phyloP scores from a whole-genome alignment of 2,329 filamentous ascomycete genomes.

The Pseudogymnoascus sp. region DNA sequence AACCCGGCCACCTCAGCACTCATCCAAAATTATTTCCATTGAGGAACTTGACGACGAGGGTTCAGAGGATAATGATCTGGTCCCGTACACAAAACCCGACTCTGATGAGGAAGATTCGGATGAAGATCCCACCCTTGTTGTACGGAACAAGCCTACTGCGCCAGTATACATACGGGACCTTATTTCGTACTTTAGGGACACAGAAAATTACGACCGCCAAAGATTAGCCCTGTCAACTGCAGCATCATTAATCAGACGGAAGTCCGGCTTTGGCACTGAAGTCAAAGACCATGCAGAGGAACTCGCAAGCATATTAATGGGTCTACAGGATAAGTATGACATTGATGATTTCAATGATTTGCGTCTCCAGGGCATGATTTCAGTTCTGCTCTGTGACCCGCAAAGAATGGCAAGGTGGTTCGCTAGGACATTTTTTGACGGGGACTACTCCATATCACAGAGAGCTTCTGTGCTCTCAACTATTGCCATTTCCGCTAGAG shows the following conservation, averaged over 20 bases:
- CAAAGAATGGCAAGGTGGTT: slow-evolving; percentile 76
- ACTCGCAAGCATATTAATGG: slow-evolving; percentile 66
- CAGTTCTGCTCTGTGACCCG: slow-evolving; percentile 70
- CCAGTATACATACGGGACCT: slow-evolving; percentile 90
- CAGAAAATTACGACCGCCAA: slow-evolving; percentile 78
- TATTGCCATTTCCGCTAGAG: slow-evolving; percentile 72
- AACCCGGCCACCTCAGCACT: slow-evolving; percentile 17
- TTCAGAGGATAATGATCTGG: slow-evolving; percentile 43
- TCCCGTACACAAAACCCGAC: slow-evolving; percentile 76
- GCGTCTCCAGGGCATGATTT: slow-evolving; percentile 72
- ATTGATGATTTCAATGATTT: slow-evolving; percentile 70
- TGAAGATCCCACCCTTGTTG: slow-evolving; percentile 81
- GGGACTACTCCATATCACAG: slow-evolving; percentile 83
- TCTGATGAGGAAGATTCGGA: slow-evolving; percentile 88
- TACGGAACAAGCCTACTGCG: slow-evolving; percentile 71
- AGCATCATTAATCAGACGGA: slow-evolving; percentile 74
- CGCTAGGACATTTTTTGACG: slow-evolving; percentile 76
- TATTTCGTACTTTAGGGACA: slow-evolving; percentile 68
- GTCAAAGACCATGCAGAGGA: slow-evolving; percentile 78
- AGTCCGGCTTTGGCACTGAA: slow-evolving; percentile 81
- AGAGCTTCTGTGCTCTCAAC: slow-evolving; percentile 74
- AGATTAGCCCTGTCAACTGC: slow-evolving; percentile 71
- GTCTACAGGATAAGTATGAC: slow-evolving; percentile 79
- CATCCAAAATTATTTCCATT: slow-evolving; percentile 41
- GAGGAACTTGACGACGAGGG: slow-evolving; percentile 58